Percentiles rank a stretch among this genome's conserved stretches.
phyloP scores from a whole-genome alignment of 192 early-diverging fungal species.

The Coemansia sp. region DNA sequence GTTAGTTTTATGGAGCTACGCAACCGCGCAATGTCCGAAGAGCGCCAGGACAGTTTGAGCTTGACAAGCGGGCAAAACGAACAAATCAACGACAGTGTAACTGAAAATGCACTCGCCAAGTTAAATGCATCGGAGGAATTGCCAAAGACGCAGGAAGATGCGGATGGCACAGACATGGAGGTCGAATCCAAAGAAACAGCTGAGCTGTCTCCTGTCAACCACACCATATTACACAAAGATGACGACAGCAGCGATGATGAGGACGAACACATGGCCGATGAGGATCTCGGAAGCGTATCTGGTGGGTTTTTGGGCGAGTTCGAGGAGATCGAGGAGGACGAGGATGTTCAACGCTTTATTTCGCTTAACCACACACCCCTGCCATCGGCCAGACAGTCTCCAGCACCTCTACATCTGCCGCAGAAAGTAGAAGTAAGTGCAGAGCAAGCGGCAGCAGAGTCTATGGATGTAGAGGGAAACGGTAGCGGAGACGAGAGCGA shows the following conservation, averaged over 20 bases:
- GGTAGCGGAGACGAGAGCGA: conserved; percentile 35
- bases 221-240: not conserved
- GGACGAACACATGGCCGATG: conserved; percentile 12
- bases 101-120: too few species aligned
- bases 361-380: conserved; percentile 45
- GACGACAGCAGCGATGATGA: not conserved
- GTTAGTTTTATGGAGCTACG: conserved; percentile 26
- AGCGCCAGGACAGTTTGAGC: not conserved
- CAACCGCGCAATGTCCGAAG: conserved; percentile 19
- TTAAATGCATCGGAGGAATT: not conserved
- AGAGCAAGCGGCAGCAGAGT: not conserved
- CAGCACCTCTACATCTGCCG: conserved; percentile 1
- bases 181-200: not conserved
- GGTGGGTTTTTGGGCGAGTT: conserved; percentile 41
- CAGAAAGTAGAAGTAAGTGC: not conserved
- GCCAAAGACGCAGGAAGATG: not conserved
- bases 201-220: not conserved
- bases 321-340: conserved; percentile 54
- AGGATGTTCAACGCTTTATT: conserved; percentile 49
- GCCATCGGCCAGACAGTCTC: conserved; percentile 34
- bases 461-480: conserved; percentile 10
- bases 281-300: conserved; percentile 15
- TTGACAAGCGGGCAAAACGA: not conserved
- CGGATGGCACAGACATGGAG: not conserved
- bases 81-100: not conserved